Percentiles rank a stretch among this genome's conserved stretches.
Conservation (phyloP, 805 yeast species). For the Ogataea neopini region DNA sequence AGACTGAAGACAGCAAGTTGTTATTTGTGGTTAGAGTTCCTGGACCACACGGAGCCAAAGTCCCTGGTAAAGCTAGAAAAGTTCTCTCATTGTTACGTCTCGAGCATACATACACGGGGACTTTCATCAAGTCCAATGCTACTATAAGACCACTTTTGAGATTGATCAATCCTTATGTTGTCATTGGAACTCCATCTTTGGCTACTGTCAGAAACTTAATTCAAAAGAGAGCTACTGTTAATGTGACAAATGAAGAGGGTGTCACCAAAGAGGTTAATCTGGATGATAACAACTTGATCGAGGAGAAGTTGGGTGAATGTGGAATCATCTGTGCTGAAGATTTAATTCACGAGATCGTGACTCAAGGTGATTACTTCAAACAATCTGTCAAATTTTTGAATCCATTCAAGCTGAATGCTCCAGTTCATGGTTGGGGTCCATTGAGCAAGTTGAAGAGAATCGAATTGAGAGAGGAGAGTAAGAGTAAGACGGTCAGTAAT, state of each 20-base stretch:
- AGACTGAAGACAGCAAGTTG: constrained; percentile 43
- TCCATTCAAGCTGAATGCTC: constrained; percentile 70
- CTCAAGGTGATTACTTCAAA: constrained; percentile 66
- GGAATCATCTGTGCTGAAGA: constrained; percentile 83
- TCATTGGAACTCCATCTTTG: constrained; percentile 74
- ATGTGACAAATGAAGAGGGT: constrained; percentile 32
- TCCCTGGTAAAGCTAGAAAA: constrained; percentile 64
- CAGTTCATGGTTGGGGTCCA: constrained; percentile 75
- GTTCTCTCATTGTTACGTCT: constrained; percentile 64
- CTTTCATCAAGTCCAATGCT: constrained; percentile 64
- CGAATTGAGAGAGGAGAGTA: constrained; percentile 53
- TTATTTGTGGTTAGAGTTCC: constrained; percentile 67
- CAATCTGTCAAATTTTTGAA: constrained; percentile 59
- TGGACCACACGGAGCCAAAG: constrained; percentile 62
- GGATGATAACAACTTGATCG: constrained; percentile 75
- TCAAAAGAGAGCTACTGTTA: constrained; percentile 73
- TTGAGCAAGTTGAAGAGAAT: constrained; percentile 66
- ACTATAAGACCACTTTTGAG: constrained; percentile 64
- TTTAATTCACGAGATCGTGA: constrained; percentile 66
- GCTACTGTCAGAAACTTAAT: constrained; percentile 68
- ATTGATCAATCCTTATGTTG: constrained; percentile 70
- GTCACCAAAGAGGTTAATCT: constrained; percentile 45
- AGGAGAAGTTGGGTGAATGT: constrained; percentile 65
- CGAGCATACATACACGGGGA: constrained; percentile 62
- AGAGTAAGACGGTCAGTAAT: constrained; percentile 49